Conservation (phyloP, 495 filamentous ascomycete genomes). For the Penicillium egyptiacum region DNA sequence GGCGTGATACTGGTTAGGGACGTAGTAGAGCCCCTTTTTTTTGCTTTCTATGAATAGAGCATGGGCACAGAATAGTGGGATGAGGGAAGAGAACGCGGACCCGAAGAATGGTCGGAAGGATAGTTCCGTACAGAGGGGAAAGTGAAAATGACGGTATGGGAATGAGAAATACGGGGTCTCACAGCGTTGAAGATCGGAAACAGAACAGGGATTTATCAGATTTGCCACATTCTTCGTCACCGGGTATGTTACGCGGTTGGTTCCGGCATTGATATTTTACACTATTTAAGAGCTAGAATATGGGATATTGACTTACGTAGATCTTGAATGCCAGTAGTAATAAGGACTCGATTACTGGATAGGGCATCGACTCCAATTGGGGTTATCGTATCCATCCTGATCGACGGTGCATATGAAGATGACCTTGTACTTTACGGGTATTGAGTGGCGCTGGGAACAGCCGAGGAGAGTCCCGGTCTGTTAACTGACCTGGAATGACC, state of each 20-base stretch:
- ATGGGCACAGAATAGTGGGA: constrained; percentile 23
- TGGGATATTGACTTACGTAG: not conserved
- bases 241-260: constrained; percentile 5
- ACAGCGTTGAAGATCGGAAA: constrained; percentile 15
- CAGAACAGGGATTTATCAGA: constrained; percentile 27
- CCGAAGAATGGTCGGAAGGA: constrained; percentile 31
- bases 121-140: constrained; percentile 27
- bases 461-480: constrained; percentile 4
- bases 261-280: not conserved
- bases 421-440: not conserved
- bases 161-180: not conserved
- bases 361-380: constrained; percentile 12
- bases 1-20: not conserved
- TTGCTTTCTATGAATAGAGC: constrained; percentile 4
- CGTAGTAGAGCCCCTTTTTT: not conserved
- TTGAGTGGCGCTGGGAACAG: not conserved
- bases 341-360: constrained; percentile 16
- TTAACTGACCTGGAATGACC: not conserved
- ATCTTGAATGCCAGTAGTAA: constrained; percentile 1
- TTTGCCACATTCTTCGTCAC: constrained; percentile 31
- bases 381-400: constrained; percentile 25
- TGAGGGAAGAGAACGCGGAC: constrained; percentile 26
- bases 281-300: not conserved
- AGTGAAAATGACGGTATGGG: constrained; percentile 17
- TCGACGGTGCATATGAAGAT: constrained; percentile 26